These are phyloP conservation scores for Camptophora hylomeconis DNA, from an alignment of 2,329 filamentous ascomycete species.

Conservation along the genomic window DNA sequence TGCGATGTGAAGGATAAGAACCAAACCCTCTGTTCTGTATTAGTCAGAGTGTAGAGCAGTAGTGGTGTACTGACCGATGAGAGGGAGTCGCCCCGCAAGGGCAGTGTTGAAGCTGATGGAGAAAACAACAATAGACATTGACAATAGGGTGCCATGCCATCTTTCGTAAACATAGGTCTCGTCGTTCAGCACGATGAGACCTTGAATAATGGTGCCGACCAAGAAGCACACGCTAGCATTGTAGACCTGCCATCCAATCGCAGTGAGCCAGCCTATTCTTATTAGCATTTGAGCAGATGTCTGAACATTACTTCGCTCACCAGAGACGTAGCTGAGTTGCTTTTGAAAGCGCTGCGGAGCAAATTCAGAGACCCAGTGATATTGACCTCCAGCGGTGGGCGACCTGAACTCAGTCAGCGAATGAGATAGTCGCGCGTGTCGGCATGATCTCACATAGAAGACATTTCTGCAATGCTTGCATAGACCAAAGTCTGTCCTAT, in stretches of 20 bases:
- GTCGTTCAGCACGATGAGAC: slow-evolving; percentile 15
- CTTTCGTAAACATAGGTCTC: slow-evolving; percentile 10
- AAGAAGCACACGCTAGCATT: slow-evolving; percentile 28
- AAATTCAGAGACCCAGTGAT: slow-evolving; percentile 46
- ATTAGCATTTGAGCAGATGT: slow-evolving; percentile 9
- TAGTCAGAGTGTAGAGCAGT: no score
- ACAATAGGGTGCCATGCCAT: slow-evolving; percentile 17
- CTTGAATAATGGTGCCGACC: slow-evolving; percentile 20
- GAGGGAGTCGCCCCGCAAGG: slow-evolving; percentile 8
- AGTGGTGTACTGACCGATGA: no score
- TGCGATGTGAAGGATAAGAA: slow-evolving; percentile 22
- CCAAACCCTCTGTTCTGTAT: slow-evolving; percentile 19
- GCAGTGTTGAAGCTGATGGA: slow-evolving; percentile 13
- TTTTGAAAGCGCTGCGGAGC: slow-evolving; percentile 37
- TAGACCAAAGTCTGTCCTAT: slow-evolving; percentile 29
- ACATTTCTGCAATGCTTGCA: slow-evolving; percentile 36
- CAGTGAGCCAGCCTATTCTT: slow-evolving; percentile 27
- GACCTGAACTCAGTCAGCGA: slow-evolving; percentile 17
- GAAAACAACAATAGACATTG: slow-evolving; percentile 9
- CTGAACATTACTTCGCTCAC: slow-evolving; percentile 18
- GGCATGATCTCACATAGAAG: slow-evolving; percentile 30
- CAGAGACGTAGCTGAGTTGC: slow-evolving; percentile 41
- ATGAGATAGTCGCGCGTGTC: not conserved
- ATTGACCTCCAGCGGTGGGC: slow-evolving; percentile 34
- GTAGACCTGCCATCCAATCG: slow-evolving; percentile 33